These are phyloP conservation scores for Mariannaea elegans DNA, from an alignment of 2,329 filamentous ascomycete species.

Conservation along the genomic window DNA sequence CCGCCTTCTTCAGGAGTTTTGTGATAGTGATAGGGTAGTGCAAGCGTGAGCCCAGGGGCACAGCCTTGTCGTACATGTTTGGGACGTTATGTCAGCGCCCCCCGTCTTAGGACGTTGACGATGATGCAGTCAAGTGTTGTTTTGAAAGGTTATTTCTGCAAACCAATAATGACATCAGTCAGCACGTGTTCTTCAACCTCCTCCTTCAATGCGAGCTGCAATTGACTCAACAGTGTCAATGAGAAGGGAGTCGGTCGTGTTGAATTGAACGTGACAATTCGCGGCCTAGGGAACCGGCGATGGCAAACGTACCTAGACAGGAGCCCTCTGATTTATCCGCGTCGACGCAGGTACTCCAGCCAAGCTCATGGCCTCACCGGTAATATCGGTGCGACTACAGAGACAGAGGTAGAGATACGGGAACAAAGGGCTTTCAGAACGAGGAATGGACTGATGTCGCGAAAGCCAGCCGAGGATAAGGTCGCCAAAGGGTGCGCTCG, in stretches of 20 bases:
- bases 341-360: slow-evolving; percentile 37
- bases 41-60: slow-evolving; percentile 69
- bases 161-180: neutral
- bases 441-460: neutral
- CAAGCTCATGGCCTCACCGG: slow-evolving; percentile 49
- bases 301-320: slow-evolving; percentile 39
- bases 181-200: slow-evolving; percentile 18
- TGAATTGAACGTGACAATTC: neutral
- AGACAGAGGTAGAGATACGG: neutral
- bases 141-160: slow-evolving; percentile 21
- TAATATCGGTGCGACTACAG: slow-evolving; percentile 25
- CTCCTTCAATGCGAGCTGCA: slow-evolving; percentile 1
- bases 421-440: neutral
- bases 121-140: slow-evolving; percentile 1
- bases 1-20: slow-evolving; percentile 78
- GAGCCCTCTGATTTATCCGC: slow-evolving; percentile 44
- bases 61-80: slow-evolving; percentile 51
- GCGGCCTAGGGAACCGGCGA: slow-evolving; percentile 7
- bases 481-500: neutral
- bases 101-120: slow-evolving; percentile 2
- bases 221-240: neutral
- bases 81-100: neutral
- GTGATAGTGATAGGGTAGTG: slow-evolving; percentile 95
- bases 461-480: neutral
- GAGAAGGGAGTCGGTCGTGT: neutral